A percentile compares a stretch with the other conserved stretches of the same genome.
Evolutionary conservation across 2,329 filamentous ascomycete genomes (phyloP).

Genomic region (Mycosphaerella sp.): DNA sequence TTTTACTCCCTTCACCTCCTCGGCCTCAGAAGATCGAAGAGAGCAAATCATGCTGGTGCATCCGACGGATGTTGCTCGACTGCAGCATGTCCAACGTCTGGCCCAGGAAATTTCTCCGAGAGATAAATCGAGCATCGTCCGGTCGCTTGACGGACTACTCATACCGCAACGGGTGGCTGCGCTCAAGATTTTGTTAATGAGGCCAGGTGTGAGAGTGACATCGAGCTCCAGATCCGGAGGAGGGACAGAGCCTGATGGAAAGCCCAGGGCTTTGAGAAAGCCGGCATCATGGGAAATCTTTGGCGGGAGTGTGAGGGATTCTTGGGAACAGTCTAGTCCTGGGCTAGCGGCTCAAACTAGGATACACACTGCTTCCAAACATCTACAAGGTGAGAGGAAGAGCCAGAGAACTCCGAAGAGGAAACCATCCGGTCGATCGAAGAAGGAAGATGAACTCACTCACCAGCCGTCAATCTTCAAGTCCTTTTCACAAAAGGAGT

Average conservation of each 20-base stretch:
- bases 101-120: background rate
- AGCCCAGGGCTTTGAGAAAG: no score
- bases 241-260: background rate
- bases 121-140: slow-evolving; percentile 3
- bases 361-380: no score
- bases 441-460: background rate
- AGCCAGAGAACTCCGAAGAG: background rate
- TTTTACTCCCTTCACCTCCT: slow-evolving; percentile 5
- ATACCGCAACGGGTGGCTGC: background rate
- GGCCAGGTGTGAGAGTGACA: slow-evolving; percentile 1
- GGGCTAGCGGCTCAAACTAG: background rate
- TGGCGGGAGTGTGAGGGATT: background rate
- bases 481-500: slow-evolving; percentile 3
- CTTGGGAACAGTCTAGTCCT: background rate
- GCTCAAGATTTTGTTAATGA: slow-evolving; percentile 2
- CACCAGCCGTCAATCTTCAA: slow-evolving; percentile 1
- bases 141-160: background rate
- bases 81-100: slow-evolving; percentile 1
- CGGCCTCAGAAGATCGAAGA: background rate
- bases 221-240: background rate
- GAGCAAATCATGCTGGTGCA: slow-evolving; percentile 9
- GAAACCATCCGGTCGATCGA: background rate
- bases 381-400: background rate
- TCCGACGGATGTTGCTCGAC: background rate
- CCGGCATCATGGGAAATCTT: slow-evolving; percentile 2